phyloP scores from a whole-genome alignment of 176 grass and related monocot genomes.

The Hordeum marinum region DNA sequence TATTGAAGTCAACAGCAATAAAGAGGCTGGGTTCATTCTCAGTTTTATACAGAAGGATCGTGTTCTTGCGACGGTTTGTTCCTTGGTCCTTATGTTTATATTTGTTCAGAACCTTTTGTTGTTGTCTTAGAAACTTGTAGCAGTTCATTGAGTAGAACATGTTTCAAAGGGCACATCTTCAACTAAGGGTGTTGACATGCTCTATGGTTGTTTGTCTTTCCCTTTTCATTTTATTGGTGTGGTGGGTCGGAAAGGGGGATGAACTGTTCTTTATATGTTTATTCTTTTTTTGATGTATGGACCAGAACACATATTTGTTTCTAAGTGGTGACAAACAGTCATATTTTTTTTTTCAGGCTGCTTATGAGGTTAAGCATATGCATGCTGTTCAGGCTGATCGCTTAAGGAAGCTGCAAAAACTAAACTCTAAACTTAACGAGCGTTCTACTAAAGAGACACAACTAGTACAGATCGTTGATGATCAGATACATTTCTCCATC shows the following conservation, averaged over 20 bases:
- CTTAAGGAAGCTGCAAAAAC: conserved; percentile 77
- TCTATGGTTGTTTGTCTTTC: background rate
- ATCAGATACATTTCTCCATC: conserved; percentile 74
- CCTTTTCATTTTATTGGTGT: background rate
- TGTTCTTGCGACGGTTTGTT: conserved; percentile 69
- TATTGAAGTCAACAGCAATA: conserved; percentile 59
- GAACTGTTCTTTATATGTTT: conserved; percentile 1
- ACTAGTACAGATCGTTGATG: conserved; percentile 69
- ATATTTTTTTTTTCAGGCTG: conserved; percentile 44
- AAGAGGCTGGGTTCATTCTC: conserved; percentile 82
- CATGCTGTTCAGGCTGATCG: conserved; percentile 61
- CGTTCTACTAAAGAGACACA: conserved; percentile 50
- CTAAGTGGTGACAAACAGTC: conserved; percentile 14
- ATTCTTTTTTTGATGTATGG: background rate
- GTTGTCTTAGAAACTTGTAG: background rate
- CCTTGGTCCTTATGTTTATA: conserved; percentile 26
- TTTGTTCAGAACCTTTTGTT: conserved; percentile 15
- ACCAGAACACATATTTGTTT: conserved; percentile 13
- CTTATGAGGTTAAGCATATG: conserved; percentile 82
- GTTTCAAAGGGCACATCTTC: conserved; percentile 8
- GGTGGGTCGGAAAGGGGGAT: background rate
- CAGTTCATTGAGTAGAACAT: background rate
- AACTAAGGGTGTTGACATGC: background rate
- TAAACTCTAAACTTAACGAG: conserved; percentile 70
- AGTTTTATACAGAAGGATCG: conserved; percentile 88